Percentiles rank a stretch among this genome's conserved stretches.
phyloP scores from a whole-genome alignment of 2,329 filamentous ascomycete species.

The Monascus ruber region DNA sequence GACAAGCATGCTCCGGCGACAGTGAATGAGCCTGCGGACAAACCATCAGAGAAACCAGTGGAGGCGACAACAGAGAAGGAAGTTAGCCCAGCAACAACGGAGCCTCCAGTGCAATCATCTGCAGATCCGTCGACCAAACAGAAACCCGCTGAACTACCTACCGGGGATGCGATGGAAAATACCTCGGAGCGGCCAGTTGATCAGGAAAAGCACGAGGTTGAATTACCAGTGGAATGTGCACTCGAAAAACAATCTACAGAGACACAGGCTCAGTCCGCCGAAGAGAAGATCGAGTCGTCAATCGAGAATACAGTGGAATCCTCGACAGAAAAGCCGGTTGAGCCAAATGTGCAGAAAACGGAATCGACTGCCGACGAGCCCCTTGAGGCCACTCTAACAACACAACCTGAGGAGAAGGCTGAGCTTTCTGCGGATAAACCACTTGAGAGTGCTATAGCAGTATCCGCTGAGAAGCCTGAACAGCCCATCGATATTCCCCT shows the following conservation, averaged over 20 bases:
- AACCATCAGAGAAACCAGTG: too few species aligned
- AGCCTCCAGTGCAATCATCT: neutral
- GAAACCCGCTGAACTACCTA: neutral
- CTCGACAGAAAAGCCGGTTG: slow-evolving; percentile 2
- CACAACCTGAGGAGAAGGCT: slow-evolving; percentile 1
- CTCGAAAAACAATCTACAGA: too few species aligned
- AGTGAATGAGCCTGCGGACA: too few species aligned
- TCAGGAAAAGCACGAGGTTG: too few species aligned
- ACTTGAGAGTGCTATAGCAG: neutral
- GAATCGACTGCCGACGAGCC: slow-evolving; percentile 39
- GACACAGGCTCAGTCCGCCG: too few species aligned
- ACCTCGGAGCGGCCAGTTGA: too few species aligned
- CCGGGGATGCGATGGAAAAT: neutral
- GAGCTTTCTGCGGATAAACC: neutral
- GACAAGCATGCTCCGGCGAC: neutral
- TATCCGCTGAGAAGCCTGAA: neutral
- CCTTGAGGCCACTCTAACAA: neutral
- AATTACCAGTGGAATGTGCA: too few species aligned
- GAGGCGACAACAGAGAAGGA: too few species aligned
- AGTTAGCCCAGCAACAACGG: neutral
- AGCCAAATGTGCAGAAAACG: slow-evolving; percentile 1
- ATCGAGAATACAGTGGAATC: slow-evolving; percentile 5
- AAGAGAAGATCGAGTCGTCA: too few species aligned
- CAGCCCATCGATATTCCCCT: neutral
- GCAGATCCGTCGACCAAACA: slow-evolving; percentile 1